Evolutionary conservation across 1,284 basidiomycete species (phyloP), one percentile per base, ranked within the genome.

Genomic region (Kalmanozyma brasiliensis): DNA sequence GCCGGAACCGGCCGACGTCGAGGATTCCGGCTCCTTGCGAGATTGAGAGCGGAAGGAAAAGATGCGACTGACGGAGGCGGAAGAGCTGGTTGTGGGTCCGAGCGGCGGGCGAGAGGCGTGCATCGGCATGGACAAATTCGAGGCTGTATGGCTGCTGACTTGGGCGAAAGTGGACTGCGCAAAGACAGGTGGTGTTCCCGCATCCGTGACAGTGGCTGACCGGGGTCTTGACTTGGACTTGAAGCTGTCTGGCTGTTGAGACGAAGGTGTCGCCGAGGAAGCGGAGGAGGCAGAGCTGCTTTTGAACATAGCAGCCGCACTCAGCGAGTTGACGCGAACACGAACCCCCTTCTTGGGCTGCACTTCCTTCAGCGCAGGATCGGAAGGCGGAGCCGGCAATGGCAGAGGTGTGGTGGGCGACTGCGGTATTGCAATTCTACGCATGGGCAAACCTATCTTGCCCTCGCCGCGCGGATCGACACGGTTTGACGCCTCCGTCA

Each of bases 261-360:
- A n/a, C 8, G 49, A 13, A 5, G 49, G 38, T 1, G 51, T 4
- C 4, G 24, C 20, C 4, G 46, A 22, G 19, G 19, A 36, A 9
- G 46, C 30, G 11, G 55, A 32, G 16, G 55, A 16, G 17, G 61
- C 34, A 24, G 51, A 19, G 8, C 22, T 46, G 22, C 48, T 47
- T 23, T 53, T 65, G 46, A 65, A 52, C 55, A 65, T 58, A 30
- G 58, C 35, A 8, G 49, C 53, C 6, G 61, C 41, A n/a, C 62
- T 49, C 8, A 65, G 34, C 24, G 62, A 65, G 23, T 58, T 65
- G 49, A 59, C 55, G 20, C 62, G 62, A 4, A 59, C 51, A 29
- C 62, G 62, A 30, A 65, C 51, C 17, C 62, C 55, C 32, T 43
- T 53, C 17, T 51, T 58, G 9, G 45, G 36, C 13, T 47, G 44